Evolutionary conservation across 2,329 filamentous ascomycete genomes (phyloP).

Genomic region (Verticillium klebahnii): DNA sequence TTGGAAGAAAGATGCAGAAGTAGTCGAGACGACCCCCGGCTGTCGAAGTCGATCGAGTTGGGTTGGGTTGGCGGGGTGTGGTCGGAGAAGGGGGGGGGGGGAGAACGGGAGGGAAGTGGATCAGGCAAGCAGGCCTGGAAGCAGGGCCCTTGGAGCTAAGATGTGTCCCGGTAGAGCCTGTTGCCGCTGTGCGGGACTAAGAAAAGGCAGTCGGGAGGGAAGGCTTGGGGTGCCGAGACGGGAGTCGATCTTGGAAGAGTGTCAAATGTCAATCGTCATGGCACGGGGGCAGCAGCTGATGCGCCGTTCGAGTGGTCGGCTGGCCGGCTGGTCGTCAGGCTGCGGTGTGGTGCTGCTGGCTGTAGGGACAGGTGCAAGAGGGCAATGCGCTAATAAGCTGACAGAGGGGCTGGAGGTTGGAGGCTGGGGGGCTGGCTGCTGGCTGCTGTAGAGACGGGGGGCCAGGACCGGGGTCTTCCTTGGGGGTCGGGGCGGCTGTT

Average conservation of each 20-base stretch:
- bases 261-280: slow-evolving; percentile 1
- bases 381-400: not conserved
- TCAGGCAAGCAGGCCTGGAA: slow-evolving; percentile 5
- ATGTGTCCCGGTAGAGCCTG: not conserved
- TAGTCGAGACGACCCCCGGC: slow-evolving; percentile 4
- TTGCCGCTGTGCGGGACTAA: not conserved
- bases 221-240: not conserved
- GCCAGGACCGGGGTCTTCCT: not conserved
- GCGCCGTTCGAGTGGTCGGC: not conserved
- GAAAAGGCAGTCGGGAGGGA: not conserved
- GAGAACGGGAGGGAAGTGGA: not conserved
- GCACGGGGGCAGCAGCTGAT: not conserved
- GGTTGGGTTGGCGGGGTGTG: not conserved
- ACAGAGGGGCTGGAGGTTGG: not conserved
- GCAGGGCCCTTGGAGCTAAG: slow-evolving; percentile 5
- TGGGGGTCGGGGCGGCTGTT: not conserved
- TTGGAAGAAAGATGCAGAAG: slow-evolving; percentile 1
- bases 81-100: slow-evolving; percentile 1
- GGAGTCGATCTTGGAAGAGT: slow-evolving; percentile 2
- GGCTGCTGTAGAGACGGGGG: not conserved
- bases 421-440: not conserved
- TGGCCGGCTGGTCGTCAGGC: not conserved
- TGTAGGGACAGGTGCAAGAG: not conserved
- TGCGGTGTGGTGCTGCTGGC: not conserved
- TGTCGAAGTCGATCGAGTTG: slow-evolving; percentile 3